Percentiles rank a stretch among this genome's conserved stretches.
phyloP scores from a whole-genome alignment of 129 eudicot genomes.

The Escallonia herrerae region DNA sequence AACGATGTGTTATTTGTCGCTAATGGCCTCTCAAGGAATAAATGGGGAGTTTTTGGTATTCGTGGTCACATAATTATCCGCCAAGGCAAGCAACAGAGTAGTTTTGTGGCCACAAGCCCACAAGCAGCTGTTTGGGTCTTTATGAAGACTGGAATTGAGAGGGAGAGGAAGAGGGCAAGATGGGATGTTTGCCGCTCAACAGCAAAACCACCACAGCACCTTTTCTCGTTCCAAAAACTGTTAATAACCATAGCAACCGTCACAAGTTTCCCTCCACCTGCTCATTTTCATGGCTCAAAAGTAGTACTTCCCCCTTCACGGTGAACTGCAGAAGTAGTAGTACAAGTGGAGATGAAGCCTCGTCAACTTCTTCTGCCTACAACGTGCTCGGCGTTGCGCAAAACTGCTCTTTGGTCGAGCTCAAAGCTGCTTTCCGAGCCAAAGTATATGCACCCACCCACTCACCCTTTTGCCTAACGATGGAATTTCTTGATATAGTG shows the following conservation, averaged over 20 bases:
- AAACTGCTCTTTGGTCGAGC: constrained; percentile 48
- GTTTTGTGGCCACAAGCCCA: too few relatives aligned
- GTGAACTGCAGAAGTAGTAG: constrained; percentile 17
- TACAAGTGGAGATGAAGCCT: constrained; percentile 26
- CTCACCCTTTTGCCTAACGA: not conserved
- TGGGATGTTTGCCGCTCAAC: constrained; percentile 10
- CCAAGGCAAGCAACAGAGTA: too few relatives aligned
- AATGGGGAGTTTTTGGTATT: too few relatives aligned
- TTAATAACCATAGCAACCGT: constrained; percentile 8
- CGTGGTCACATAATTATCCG: too few relatives aligned
- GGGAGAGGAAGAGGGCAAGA: constrained; percentile 8
- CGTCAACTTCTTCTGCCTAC: constrained; percentile 54
- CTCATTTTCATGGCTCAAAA: constrained; percentile 12
- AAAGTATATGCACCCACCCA: constrained; percentile 38
- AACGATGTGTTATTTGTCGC: too few relatives aligned
- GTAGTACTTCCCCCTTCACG: constrained; percentile 4
- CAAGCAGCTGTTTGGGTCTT: too few relatives aligned
- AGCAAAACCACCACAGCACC: constrained; percentile 4
- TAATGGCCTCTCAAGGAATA: too few relatives aligned
- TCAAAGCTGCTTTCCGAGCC: constrained; percentile 85
- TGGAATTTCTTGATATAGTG: not conserved
- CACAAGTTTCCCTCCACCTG: constrained; percentile 13
- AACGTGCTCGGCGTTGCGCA: constrained; percentile 62
- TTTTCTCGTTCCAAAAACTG: constrained; percentile 16
- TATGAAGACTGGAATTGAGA: not conserved